These are phyloP conservation scores for Chytriomyces sp. DNA, from an alignment of 192 early-diverging fungal species.

Conservation along the genomic window DNA sequence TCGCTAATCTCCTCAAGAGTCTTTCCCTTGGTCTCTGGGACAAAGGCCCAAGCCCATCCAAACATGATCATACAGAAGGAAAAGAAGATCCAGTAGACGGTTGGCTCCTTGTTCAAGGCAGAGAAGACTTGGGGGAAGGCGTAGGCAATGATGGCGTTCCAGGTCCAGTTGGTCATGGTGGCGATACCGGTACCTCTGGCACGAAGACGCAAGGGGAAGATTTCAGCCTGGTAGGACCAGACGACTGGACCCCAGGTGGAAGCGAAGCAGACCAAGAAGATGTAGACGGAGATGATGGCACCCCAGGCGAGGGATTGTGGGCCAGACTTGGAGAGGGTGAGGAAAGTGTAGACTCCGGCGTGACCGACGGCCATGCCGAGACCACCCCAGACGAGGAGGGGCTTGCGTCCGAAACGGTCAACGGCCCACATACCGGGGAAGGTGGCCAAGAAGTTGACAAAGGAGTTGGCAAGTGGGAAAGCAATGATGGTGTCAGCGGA, in stretches of 20 bases:
- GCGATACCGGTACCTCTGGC: constrained; percentile 69
- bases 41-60: constrained; percentile 46
- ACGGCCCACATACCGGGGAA: constrained; percentile 88
- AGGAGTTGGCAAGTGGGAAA: constrained; percentile 68
- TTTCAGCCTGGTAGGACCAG: constrained; percentile 77
- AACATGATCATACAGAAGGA: constrained; percentile 43
- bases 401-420: constrained; percentile 84
- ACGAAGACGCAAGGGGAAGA: constrained; percentile 73
- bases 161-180: constrained; percentile 75
- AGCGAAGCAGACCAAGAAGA: constrained; percentile 65
- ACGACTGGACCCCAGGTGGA: constrained; percentile 78
- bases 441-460: constrained; percentile 85
- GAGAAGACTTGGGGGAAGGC: constrained; percentile 44
- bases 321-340: constrained; percentile 49
- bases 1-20: constrained; percentile 88
- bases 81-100: constrained; percentile 57
- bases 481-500: constrained; percentile 9
- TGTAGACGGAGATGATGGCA: constrained; percentile 72
- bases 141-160: constrained; percentile 65
- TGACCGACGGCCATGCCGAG: constrained; percentile 70
- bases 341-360: constrained; percentile 65
- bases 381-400: constrained; percentile 77
- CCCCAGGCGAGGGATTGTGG: constrained; percentile 40
- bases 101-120: constrained; percentile 1
- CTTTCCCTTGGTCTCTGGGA: constrained; percentile 81